phyloP scores from a whole-genome alignment of 345 rosid genomes.

The Brassica juncea region DNA sequence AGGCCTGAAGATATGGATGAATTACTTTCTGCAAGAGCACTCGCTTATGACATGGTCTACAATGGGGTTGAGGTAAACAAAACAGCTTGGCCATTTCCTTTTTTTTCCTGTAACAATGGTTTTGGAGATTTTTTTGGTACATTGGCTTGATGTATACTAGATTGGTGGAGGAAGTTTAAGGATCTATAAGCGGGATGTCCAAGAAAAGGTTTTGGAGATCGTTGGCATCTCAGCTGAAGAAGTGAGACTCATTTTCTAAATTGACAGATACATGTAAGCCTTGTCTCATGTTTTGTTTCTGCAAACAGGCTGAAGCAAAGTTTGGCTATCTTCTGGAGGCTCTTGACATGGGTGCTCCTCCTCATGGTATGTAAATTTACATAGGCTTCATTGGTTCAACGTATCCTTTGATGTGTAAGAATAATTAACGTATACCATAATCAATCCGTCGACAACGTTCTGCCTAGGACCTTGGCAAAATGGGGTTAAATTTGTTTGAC shows the following conservation, averaged over 20 bases:
- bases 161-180: conserved; percentile 99
- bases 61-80: conserved; percentile 87
- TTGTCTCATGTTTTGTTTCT: conserved; percentile 6
- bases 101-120: background rate
- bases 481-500: background rate
- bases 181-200: conserved; percentile 84
- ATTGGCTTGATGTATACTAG: conserved; percentile 44
- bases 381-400: background rate
- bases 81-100: conserved; percentile 7
- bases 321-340: conserved; percentile 97
- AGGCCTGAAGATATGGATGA: conserved; percentile 84
- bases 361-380: conserved; percentile 57
- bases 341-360: conserved; percentile 99
- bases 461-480: background rate
- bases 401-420: background rate
- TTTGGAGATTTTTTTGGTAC: background rate
- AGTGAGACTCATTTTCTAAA: conserved; percentile 45
- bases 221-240: conserved; percentile 77
- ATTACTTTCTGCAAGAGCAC: conserved; percentile 87
- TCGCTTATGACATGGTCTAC: conserved; percentile 97
- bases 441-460: background rate
- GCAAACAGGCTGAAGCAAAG: conserved; percentile 80
- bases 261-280: background rate
- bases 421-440: background rate
- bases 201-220: conserved; percentile 81